Evolutionary conservation across 2,329 filamentous ascomycete species (phyloP).

Genomic region (Cladosporium sp.): DNA sequence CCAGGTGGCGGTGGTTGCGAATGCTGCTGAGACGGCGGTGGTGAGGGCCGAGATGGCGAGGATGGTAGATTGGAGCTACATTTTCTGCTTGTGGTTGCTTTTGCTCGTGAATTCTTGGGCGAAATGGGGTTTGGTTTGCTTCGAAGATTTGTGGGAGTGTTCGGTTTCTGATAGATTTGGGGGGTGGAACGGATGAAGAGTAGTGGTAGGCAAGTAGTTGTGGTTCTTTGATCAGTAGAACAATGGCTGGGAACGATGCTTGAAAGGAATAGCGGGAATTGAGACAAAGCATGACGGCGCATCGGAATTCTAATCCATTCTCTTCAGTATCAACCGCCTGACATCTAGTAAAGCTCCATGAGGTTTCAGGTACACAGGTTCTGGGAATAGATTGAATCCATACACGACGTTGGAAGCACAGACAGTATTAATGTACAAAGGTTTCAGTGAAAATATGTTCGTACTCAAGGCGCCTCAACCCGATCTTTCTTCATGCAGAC

Average conservation of each 20-base stretch:
- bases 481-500: background rate
- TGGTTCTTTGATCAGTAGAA: background rate
- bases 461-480: background rate
- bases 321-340: no score
- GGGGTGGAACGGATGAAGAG: background rate
- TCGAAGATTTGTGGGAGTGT: background rate
- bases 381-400: background rate
- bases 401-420: background rate
- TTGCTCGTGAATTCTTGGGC: background rate
- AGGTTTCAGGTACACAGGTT: background rate
- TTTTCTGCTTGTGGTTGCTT: background rate
- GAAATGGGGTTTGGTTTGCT: background rate
- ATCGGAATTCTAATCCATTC: no score
- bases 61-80: background rate
- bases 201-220: background rate
- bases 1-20: background rate
- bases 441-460: background rate
- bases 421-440: background rate
- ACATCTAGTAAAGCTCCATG: no score
- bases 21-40: background rate
- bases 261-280: background rate
- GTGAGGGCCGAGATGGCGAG: background rate
- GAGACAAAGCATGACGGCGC: background rate
- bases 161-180: background rate
- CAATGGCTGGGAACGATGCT: background rate